Conservation (phyloP, 2,329 filamentous ascomycete species). For the Colletotrichum filicis region DNA sequence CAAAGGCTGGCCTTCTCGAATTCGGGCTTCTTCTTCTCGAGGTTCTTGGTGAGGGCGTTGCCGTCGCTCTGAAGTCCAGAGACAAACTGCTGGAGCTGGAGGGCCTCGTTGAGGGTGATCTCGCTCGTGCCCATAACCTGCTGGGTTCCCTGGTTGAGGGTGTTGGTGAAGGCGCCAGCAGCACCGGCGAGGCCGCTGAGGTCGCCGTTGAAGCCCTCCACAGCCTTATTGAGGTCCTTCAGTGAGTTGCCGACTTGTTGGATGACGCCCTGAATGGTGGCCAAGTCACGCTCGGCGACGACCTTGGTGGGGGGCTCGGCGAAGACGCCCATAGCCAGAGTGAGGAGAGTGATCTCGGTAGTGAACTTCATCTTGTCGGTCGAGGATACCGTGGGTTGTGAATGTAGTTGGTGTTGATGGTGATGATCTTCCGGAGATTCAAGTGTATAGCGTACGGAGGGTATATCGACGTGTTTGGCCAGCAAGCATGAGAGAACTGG, state of each 20-base stretch:
- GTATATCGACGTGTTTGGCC: conserved; percentile 24
- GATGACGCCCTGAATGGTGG: conserved; percentile 34
- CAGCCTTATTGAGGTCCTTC: conserved; percentile 38
- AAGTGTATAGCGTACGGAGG: neutral
- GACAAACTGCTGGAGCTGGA: conserved; percentile 35
- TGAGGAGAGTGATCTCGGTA: conserved; percentile 29
- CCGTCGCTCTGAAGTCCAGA: conserved; percentile 40
- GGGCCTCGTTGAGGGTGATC: conserved; percentile 36
- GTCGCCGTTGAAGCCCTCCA: conserved; percentile 41
- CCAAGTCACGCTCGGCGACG: conserved; percentile 34
- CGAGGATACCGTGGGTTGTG: neutral
- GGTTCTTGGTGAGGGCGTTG: conserved; percentile 39
- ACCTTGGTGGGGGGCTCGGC: conserved; percentile 32
- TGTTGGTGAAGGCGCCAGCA: conserved; percentile 37
- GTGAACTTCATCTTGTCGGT: conserved; percentile 37
- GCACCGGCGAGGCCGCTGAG: conserved; percentile 35
- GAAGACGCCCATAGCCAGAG: conserved; percentile 33
- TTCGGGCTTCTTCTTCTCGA: conserved; percentile 41
- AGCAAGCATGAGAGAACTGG: neutral
- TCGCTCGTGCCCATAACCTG: conserved; percentile 29
- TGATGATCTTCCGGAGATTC: neutral
- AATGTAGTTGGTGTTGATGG: neutral
- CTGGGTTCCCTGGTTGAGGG: conserved; percentile 34
- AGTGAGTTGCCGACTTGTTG: conserved; percentile 35
- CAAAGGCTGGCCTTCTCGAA: conserved; percentile 44